These are phyloP conservation scores for Fraxinus sp. DNA, from an alignment of 305 asterid genomes.

Conservation along the genomic window DNA sequence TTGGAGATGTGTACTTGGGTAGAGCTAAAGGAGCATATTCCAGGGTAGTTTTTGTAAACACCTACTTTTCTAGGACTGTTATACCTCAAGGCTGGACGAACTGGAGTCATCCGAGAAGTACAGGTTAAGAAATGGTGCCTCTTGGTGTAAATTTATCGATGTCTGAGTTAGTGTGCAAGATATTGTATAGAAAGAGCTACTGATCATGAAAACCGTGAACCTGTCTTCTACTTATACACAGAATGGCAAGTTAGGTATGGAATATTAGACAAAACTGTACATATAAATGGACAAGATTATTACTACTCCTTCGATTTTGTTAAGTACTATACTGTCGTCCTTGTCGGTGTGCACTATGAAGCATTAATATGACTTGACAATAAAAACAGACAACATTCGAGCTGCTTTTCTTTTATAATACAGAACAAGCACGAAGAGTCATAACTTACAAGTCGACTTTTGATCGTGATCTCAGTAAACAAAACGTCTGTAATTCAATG, in stretches of 20 bases:
- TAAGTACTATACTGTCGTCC: no score
- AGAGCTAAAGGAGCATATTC: slow-evolving; percentile 68
- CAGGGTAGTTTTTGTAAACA: slow-evolving; percentile 63
- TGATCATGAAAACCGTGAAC: background rate
- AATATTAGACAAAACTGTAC: background rate
- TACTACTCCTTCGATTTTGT: no score
- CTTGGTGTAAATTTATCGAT: no score
- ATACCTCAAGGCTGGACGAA: slow-evolving; percentile 72
- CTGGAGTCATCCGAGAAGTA: slow-evolving; percentile 45
- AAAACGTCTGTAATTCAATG: background rate
- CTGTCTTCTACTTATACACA: background rate
- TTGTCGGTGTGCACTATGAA: no score
- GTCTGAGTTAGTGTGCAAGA: no score
- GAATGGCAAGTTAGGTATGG: background rate
- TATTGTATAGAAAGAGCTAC: no score
- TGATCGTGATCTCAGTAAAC: background rate
- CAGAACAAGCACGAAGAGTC: background rate
- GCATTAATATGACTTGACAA: no score
- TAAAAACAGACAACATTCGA: no score
- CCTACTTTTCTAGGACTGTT: slow-evolving; percentile 64
- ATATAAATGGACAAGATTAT: no score
- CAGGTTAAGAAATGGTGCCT: slow-evolving; percentile 44
- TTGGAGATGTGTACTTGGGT: slow-evolving; percentile 62
- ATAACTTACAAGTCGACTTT: background rate
- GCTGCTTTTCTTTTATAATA: no score